Percentiles rank a stretch among this genome's conserved stretches.
phyloP scores from a whole-genome alignment of 2,329 filamentous ascomycete genomes.

The Exserohilum rostratum region DNA sequence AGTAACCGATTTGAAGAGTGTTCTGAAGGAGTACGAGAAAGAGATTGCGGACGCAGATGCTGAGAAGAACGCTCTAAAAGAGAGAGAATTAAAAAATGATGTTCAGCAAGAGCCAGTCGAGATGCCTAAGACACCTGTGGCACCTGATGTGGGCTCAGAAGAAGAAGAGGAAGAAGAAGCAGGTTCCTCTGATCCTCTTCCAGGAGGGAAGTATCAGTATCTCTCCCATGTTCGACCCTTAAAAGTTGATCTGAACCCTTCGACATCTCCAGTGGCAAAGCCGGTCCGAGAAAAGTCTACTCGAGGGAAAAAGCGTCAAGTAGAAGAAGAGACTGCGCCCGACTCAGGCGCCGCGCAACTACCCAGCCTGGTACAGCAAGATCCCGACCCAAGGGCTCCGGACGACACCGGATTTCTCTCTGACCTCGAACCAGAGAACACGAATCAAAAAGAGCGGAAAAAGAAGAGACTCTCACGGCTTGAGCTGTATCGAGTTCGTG shows the following conservation, averaged over 20 bases:
- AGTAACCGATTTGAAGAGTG: conserved; percentile 1
- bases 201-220: conserved; percentile 11
- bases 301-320: conserved; percentile 7
- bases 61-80: not conserved
- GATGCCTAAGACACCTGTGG: conserved; percentile 6
- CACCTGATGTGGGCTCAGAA: conserved; percentile 1
- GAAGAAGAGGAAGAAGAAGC: conserved; percentile 12
- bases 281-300: not conserved
- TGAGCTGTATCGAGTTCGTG: not conserved
- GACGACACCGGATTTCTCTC: conserved; percentile 12
- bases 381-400: conserved; percentile 5
- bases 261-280: conserved; percentile 4
- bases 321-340: not conserved
- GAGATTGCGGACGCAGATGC: conserved; percentile 3
- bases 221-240: conserved; percentile 5
- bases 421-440: conserved; percentile 3
- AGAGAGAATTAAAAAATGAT: not conserved
- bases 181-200: conserved; percentile 4
- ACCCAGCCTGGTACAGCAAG: not conserved
- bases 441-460: not conserved
- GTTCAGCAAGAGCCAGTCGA: not conserved
- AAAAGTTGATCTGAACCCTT: conserved; percentile 8
- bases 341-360: not conserved
- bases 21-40: conserved; percentile 2
- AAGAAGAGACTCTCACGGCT: conserved; percentile 7